These are phyloP conservation scores for Cordyceps javanica DNA, from an alignment of 2,329 filamentous ascomycete genomes.

Conservation along the genomic window DNA sequence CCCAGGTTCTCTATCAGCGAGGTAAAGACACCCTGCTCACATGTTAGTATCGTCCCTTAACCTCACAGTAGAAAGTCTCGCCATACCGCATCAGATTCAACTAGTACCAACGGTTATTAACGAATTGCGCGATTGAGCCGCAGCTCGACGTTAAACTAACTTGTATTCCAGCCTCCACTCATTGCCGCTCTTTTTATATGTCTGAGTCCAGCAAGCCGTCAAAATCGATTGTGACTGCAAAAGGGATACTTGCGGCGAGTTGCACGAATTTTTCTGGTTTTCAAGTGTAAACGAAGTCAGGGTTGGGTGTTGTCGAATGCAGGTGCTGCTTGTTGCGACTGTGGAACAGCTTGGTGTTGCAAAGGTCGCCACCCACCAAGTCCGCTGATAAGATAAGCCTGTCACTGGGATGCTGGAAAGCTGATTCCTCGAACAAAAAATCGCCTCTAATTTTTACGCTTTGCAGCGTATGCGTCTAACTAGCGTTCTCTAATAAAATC, in stretches of 20 bases:
- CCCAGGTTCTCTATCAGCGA: conserved; percentile 88
- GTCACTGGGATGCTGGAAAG: background rate
- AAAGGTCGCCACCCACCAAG: background rate
- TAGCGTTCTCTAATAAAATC: background rate
- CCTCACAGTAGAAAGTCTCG: background rate
- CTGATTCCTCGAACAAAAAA: background rate
- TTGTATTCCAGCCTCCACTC: conserved; percentile 93
- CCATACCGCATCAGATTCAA: conserved; percentile 90
- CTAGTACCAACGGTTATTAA: conserved; percentile 32
- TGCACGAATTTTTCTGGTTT: background rate
- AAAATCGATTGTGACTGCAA: background rate
- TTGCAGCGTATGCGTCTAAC: background rate
- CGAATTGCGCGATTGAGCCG: background rate
- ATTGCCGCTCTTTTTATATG: conserved; percentile 30
- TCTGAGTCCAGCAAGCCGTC: background rate
- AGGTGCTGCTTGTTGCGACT: background rate
- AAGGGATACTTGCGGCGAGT: background rate
- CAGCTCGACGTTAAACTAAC: conserved; percentile 34
- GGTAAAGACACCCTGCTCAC: conserved; percentile 79
- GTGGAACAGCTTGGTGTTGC: background rate
- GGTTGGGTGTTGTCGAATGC: background rate
- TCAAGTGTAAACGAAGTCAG: background rate
- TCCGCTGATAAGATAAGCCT: conserved; percentile 11
- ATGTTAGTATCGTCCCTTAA: conserved; percentile 12
- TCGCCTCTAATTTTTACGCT: background rate